phyloP scores from a whole-genome alignment of 139 green algal species.

The Haematococcus sp. region DNA sequence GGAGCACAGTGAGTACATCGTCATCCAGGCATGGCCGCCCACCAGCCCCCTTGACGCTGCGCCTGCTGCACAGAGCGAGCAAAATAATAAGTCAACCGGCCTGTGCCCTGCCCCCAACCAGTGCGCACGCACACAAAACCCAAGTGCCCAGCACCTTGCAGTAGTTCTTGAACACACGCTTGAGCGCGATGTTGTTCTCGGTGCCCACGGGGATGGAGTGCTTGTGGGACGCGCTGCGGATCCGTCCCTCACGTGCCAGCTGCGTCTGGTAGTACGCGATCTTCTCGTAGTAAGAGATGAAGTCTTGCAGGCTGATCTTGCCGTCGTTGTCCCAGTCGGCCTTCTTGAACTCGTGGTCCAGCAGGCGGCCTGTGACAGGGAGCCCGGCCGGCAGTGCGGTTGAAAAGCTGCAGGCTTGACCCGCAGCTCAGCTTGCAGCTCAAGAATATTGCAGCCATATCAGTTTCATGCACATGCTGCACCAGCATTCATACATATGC shows the following conservation, averaged over 20 bases:
- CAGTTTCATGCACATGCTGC: too few relatives aligned
- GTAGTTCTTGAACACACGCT: slow-evolving; percentile 56
- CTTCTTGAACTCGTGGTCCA: slow-evolving; percentile 53
- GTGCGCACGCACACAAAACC: too few relatives aligned
- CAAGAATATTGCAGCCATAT: background rate
- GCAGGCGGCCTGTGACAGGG: slow-evolving; percentile 43
- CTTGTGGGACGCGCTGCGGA: slow-evolving; percentile 36
- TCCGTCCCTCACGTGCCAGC: slow-evolving; percentile 37
- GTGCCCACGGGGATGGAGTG: slow-evolving; percentile 27
- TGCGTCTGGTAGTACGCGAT: slow-evolving; percentile 44
- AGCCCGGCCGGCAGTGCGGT: background rate
- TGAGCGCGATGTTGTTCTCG: slow-evolving; percentile 44
- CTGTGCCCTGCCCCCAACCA: too few relatives aligned
- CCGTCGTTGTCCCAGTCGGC: slow-evolving; percentile 52
- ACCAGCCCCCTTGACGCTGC: too few relatives aligned
- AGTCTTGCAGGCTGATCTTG: slow-evolving; percentile 39
- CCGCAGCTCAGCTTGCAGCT: background rate
- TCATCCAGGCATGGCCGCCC: too few relatives aligned
- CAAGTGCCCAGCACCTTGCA: too few relatives aligned
- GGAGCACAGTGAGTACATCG: too few relatives aligned
- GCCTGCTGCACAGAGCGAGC: too few relatives aligned
- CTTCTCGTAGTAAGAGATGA: slow-evolving; percentile 43
- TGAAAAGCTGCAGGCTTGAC: background rate
- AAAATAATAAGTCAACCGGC: too few relatives aligned
- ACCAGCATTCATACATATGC: too few relatives aligned